Evolutionary conservation across 331 rosid genomes (phyloP).

Genomic region (Arachis monticola): DNA sequence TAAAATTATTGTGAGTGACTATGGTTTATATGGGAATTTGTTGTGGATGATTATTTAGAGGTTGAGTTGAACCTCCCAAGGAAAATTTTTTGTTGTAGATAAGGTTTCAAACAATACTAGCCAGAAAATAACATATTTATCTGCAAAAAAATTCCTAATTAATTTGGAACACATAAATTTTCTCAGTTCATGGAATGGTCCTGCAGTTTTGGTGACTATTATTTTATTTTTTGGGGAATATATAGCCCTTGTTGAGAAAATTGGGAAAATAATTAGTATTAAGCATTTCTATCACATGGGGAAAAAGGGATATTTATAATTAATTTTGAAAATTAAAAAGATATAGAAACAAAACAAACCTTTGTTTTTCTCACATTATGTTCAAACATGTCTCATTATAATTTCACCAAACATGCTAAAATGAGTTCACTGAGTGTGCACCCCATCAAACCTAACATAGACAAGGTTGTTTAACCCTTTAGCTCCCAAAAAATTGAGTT

Average conservation of each 20-base stretch:
- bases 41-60: conserved; percentile 35
- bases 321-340: no score
- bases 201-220: conserved; percentile 1
- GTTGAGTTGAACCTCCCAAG: not conserved
- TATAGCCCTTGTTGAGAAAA: not conserved
- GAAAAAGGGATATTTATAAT: no score
- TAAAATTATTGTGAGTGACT: not conserved
- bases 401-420: not conserved
- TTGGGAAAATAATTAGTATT: not conserved
- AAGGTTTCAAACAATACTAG: conserved; percentile 34
- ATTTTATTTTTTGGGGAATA: not conserved
- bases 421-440: no score
- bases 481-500: not conserved
- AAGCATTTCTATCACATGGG: not conserved
- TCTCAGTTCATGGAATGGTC: conserved; percentile 4
- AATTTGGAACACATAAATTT: not conserved
- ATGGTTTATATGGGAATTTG: not conserved
- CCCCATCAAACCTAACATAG: not conserved
- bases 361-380: no score
- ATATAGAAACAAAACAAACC: no score
- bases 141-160: not conserved
- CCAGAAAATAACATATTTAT: conserved; percentile 21
- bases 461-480: not conserved
- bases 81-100: conserved; percentile 30
- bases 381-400: not conserved